phyloP scores from a whole-genome alignment of 495 filamentous ascomycete genomes.

The Talaromyces stipitatus region DNA sequence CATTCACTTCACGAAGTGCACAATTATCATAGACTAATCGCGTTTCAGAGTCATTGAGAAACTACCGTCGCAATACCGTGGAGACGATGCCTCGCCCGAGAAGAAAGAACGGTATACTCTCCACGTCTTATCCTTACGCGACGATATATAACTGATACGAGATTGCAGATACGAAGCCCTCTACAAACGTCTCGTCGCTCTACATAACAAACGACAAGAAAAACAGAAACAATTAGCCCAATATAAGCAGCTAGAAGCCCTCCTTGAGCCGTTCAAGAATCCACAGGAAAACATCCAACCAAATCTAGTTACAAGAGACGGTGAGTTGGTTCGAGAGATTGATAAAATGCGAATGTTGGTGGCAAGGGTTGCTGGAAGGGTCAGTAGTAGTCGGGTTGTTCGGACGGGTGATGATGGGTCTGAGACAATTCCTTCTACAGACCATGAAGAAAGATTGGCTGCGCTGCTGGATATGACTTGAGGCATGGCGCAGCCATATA shows the following conservation, averaged over 20 bases:
- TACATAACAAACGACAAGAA: constrained; percentile 46
- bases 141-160: constrained; percentile 15
- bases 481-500: too few species aligned
- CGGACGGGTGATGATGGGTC: constrained; percentile 9
- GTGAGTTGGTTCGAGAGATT: constrained; percentile 65
- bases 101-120: constrained; percentile 13
- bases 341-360: constrained; percentile 70
- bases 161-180: constrained; percentile 47
- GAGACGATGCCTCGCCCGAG: constrained; percentile 20
- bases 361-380: constrained; percentile 58
- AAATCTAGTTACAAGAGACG: constrained; percentile 68
- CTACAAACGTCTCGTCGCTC: constrained; percentile 38
- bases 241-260: constrained; percentile 44
- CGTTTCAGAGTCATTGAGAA: constrained; percentile 33
- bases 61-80: constrained; percentile 25
- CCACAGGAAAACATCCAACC: constrained; percentile 58
- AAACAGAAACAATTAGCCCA: constrained; percentile 48
- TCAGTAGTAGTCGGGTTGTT: constrained; percentile 31
- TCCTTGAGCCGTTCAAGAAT: constrained; percentile 54
- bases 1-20: neutral
- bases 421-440: constrained; percentile 18
- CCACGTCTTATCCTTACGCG: constrained; percentile 8
- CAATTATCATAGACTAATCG: constrained; percentile 11
- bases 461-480: constrained; percentile 29
- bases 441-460: constrained; percentile 26